These are phyloP conservation scores for Chlamydomonas eustigma DNA, from an alignment of 139 green algal species.

Conservation along the genomic window DNA sequence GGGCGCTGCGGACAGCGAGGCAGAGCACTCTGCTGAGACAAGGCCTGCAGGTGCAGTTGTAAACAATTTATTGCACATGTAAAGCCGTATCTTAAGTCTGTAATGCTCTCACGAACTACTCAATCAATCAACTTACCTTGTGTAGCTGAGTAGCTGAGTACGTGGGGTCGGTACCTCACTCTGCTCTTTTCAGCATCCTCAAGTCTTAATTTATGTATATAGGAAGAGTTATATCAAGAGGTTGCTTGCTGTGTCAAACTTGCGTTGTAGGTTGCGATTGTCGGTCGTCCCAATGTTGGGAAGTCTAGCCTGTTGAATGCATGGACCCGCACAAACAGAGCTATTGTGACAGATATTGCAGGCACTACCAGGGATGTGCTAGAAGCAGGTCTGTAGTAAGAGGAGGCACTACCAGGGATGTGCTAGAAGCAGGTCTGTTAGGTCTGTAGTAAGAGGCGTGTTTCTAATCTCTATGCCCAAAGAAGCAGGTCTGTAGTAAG, in stretches of 20 bases:
- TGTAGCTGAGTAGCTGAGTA: no score
- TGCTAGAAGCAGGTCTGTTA: constrained; percentile 83
- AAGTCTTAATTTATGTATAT: no score
- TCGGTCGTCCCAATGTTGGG: constrained; percentile 93
- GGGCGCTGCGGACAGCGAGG: constrained; percentile 56
- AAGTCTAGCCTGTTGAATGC: constrained; percentile 94
- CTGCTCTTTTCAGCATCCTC: no score
- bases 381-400: constrained; percentile 46
- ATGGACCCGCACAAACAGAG: constrained; percentile 71
- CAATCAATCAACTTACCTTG: no score
- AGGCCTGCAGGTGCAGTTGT: constrained; percentile 67
- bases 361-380: constrained; percentile 96
- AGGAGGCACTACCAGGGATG: constrained; percentile 82
- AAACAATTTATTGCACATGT: no score
- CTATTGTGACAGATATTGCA: constrained; percentile 92
- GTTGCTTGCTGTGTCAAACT: not conserved
- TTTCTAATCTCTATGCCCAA: no score
- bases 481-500: constrained; percentile 46
- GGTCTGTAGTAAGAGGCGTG: not conserved
- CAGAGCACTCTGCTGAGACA: constrained; percentile 63
- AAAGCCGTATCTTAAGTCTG: no score
- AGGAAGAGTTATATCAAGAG: no score
- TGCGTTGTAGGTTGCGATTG: constrained; percentile 71
- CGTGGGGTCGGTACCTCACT: no score
- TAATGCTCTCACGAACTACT: no score